Evolutionary conservation across 2,329 filamentous ascomycete species (phyloP), one percentile per base, ranked within the genome.

Genomic region (Stachybotrys echinatus): DNA sequence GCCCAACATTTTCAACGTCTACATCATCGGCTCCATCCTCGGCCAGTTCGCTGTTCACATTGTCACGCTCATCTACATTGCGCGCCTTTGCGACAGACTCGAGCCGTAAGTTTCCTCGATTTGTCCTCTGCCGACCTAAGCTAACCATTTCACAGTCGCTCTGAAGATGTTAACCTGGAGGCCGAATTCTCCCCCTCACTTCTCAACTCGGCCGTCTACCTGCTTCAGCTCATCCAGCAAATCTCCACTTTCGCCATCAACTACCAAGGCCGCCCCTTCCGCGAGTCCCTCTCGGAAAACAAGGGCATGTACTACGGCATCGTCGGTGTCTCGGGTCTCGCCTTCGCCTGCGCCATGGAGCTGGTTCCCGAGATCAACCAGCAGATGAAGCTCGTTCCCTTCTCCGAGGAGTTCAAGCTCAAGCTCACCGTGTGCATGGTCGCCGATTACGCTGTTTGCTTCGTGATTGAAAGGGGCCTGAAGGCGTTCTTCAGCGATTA

Each of bases 231-330:
- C 47, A 97, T 99, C 69, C 94, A 99, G 71, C 94, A 99, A 70
- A 96, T 99, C 65, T 96, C 92, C 21, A 99, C 94, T 3, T 99
- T 99, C 63, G 92, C 94, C 53, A 96, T 99, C 77, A 99, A 99
- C 77, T 99, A 99, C 76, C 94, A 99, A 71, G 94, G 94, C 52
- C 88, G 94, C 10, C 94, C 94, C 12, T 99, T 99, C 87, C 89
- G 94, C 52, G 94, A 99, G 73, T 88, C 88, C 20, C 90, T 99
- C 57, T 86, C 88, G 5, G 94, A 96, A 74, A 99, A 99, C 77
- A 88, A 85, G 69, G 91, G 89, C 67, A 99, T 99, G 94, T 99
- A 94, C 75, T 99, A 88, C 78, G 94, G 94, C 52, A 90, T 99
- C 50, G 75, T 99, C 39, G 87, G 88, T 56, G 92, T 96, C 17